Evolutionary conservation across 768 basidiomycete species (phyloP).

Genomic region (Trametes cubensis): DNA sequence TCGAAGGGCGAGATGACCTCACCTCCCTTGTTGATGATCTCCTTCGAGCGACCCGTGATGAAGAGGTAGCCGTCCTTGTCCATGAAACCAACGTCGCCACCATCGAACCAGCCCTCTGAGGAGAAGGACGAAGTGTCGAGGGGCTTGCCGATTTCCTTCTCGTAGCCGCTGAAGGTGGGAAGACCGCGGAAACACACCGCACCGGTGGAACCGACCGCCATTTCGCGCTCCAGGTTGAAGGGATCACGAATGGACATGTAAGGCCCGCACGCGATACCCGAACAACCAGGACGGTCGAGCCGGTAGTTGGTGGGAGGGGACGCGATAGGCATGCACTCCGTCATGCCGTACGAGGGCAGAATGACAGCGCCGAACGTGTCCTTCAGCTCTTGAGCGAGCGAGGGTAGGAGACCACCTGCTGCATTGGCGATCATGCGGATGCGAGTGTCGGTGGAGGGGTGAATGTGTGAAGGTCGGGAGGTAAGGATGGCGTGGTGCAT

Average conservation of each 20-base stretch:
- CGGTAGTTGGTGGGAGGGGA: slow-evolving; percentile 46
- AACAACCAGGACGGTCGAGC: slow-evolving; percentile 50
- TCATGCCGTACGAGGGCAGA: slow-evolving; percentile 65
- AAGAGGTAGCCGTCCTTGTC: slow-evolving; percentile 50
- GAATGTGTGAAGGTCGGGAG: slow-evolving; percentile 38
- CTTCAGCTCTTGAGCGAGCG: slow-evolving; percentile 51
- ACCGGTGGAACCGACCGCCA: slow-evolving; percentile 46
- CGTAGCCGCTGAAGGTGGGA: slow-evolving; percentile 56
- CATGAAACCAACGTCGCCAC: slow-evolving; percentile 51
- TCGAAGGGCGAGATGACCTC: slow-evolving; percentile 66
- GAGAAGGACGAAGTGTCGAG: slow-evolving; percentile 52
- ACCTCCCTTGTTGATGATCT: slow-evolving; percentile 62
- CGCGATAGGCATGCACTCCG: slow-evolving; percentile 57
- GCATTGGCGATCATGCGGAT: slow-evolving; percentile 53
- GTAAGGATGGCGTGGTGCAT: slow-evolving; percentile 53
- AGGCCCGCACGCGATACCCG: slow-evolving; percentile 51
- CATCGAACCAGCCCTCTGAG: slow-evolving; percentile 55
- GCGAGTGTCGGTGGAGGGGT: slow-evolving; percentile 39
- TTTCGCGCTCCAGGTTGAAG: slow-evolving; percentile 39
- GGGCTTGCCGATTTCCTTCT: slow-evolving; percentile 45
- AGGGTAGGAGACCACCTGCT: slow-evolving; percentile 56
- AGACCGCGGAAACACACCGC: slow-evolving; percentile 58
- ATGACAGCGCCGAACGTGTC: slow-evolving; percentile 53
- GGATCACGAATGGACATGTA: slow-evolving; percentile 48
- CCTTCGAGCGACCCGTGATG: slow-evolving; percentile 61